A percentile compares a stretch with the other conserved stretches of the same genome.
Evolutionary conservation across 306 rosid genomes (phyloP).

Genomic region (Cucumis melo): DNA sequence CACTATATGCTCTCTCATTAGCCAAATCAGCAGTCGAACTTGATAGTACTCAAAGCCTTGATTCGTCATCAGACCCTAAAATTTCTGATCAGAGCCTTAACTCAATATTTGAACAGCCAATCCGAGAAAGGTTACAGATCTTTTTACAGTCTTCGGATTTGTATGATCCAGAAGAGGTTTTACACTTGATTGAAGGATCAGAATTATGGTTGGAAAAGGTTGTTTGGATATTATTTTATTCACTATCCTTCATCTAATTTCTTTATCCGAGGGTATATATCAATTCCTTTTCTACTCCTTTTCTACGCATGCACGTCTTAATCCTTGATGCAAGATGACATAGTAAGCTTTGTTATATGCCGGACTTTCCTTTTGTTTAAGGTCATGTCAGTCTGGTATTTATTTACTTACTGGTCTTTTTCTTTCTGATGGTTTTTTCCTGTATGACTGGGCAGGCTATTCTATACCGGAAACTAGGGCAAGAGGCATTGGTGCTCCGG

Average conservation of each 20-base stretch:
- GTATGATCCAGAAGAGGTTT: constrained; percentile 94
- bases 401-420: neutral
- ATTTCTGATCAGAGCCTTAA: constrained; percentile 14
- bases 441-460: constrained; percentile 54
- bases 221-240: constrained; percentile 1
- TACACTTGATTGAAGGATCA: constrained; percentile 84
- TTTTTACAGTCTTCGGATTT: constrained; percentile 84
- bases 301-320: neutral
- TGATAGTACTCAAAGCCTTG: constrained; percentile 31
- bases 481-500: constrained; percentile 86
- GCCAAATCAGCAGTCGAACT: constrained; percentile 77
- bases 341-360: neutral
- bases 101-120: constrained; percentile 57
- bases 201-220: constrained; percentile 97
- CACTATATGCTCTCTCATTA: constrained; percentile 84
- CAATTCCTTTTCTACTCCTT: constrained; percentile 3
- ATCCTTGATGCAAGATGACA: neutral
- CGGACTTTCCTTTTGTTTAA: neutral
- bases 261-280: neutral
- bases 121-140: constrained; percentile 70
- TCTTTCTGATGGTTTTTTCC: neutral
- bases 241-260: neutral
- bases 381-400: neutral
- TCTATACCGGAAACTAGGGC: constrained; percentile 90
- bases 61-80: constrained; percentile 15